Conservation (phyloP, 2,329 filamentous ascomycete genomes). For the Furcasterigmium sp. region DNA sequence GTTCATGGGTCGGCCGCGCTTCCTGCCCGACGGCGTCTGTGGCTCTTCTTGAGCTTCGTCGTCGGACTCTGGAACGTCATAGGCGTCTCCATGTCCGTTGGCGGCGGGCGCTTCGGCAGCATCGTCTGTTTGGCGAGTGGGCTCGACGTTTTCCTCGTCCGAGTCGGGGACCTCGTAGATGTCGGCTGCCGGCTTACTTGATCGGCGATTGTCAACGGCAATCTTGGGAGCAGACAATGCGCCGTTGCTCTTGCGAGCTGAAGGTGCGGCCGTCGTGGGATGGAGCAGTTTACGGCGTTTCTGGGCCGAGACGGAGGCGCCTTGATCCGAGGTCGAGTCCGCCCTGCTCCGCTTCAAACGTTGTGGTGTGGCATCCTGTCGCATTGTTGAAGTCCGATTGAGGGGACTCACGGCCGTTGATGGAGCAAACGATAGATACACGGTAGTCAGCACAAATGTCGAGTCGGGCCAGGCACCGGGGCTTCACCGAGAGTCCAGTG, state of each 20-base stretch:
- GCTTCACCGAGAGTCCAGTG: no score
- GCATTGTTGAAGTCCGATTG: slow-evolving; percentile 18
- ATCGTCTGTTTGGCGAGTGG: no score
- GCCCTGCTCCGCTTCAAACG: slow-evolving; percentile 2
- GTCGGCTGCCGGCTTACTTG: not conserved
- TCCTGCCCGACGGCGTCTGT: not conserved
- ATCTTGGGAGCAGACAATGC: slow-evolving; percentile 12
- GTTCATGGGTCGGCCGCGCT: not conserved
- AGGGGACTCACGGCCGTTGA: no score
- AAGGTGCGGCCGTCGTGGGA: slow-evolving; percentile 15
- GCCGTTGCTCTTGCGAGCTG: slow-evolving; percentile 22
- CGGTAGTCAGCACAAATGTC: no score
- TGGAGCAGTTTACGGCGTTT: slow-evolving; percentile 27
- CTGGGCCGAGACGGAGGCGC: not conserved
- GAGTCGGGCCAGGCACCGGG: no score
- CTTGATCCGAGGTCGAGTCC: not conserved
- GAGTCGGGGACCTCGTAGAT: slow-evolving; percentile 17
- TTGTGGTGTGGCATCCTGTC: slow-evolving; percentile 13
- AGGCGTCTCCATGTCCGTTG: slow-evolving; percentile 5
- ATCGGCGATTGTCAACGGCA: slow-evolving; percentile 2
- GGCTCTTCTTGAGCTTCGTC: not conserved
- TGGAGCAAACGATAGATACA: no score
- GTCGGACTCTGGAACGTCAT: slow-evolving; percentile 14
- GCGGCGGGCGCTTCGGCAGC: not conserved
- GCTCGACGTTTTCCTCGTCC: no score